Evolutionary conservation across 2,329 filamentous ascomycete species (phyloP), one percentile per base, ranked within the genome.

Genomic region (Cytospora chrysosperma): DNA sequence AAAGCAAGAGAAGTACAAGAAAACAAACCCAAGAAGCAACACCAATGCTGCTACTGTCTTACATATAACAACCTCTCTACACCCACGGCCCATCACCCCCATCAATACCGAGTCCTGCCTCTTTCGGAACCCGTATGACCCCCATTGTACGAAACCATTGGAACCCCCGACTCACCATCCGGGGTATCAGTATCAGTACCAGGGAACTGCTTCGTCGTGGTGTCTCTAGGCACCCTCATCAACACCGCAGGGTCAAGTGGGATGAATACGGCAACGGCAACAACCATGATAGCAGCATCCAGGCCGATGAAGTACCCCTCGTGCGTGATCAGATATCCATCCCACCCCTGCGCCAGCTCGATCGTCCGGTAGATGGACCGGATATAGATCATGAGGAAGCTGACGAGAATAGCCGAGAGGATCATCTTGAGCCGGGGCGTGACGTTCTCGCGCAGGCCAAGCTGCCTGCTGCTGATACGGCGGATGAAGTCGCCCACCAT

Each of bases 281-380:
- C 61, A 13, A 79, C 72, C 77, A 84, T 83, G 70, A 81, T 77
- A 3, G 75, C 74, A 2, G 78, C 81, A 65, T 84, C 81, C 2
- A 84, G 72, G 6, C 74, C 79, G 64, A 82, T 76, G 64, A 84
- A 83, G 63, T 77, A 83, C 12, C 70, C 69, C 68, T 84, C 76
- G 6, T 78, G 78, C n/a, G 78, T 80, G 61, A 83, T 83, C 55
- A 83, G 69, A 51, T 79, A 79, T 0, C 81, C 81, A 7, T 67
- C 63, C 81, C 81, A 83, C 0, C 81, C 81, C 68, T 83, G 73
- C 21, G 75, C 71, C 59, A 84, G 71, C 68, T 83, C 81, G 49
- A 83, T 75, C 1, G 80, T 79, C 57, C 81, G 77, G 67, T 82
- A 84, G 43, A 83, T 77, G 63, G 76, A 80, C 53, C 81, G 74